Percentiles rank a stretch among this genome's conserved stretches.
These are phyloP conservation scores for Leccinellum rugosiceps DNA, from an alignment of 768 basidiomycete species.

Conservation along the genomic window DNA sequence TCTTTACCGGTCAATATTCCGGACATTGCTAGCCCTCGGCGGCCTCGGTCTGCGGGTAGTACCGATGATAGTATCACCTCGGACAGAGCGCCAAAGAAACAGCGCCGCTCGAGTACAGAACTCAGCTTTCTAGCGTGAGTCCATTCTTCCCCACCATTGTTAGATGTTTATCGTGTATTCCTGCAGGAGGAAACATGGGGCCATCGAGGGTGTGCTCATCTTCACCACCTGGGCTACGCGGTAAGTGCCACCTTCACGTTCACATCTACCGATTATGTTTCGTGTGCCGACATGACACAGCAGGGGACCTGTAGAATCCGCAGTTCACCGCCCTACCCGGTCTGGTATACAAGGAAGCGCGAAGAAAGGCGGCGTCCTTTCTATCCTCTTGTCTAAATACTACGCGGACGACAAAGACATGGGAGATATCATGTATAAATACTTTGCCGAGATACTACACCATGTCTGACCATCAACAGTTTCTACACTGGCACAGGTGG, in stretches of 20 bases:
- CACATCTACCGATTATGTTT: background rate
- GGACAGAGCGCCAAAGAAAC: background rate
- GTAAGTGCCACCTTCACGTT: background rate
- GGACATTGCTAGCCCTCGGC: background rate
- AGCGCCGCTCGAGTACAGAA: background rate
- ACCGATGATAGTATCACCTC: background rate
- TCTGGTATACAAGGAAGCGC: background rate
- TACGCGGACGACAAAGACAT: background rate
- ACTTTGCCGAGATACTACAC: background rate
- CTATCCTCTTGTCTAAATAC: background rate
- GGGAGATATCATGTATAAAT: background rate
- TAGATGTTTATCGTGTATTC: background rate
- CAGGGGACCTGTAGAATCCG: too few species aligned
- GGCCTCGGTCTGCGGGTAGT: background rate
- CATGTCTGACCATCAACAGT: conserved; percentile 12
- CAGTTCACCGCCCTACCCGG: background rate
- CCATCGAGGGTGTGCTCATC: background rate
- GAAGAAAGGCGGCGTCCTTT: background rate
- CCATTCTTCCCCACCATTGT: background rate
- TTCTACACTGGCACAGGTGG: conserved; percentile 30
- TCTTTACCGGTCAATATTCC: background rate
- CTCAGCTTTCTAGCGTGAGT: background rate
- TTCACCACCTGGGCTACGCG: background rate
- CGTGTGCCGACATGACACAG: background rate
- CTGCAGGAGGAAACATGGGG: background rate